Evolutionary conservation across 1,284 basidiomycete species (phyloP).

Genomic region (Microbotryum lychnidis-dioicae): DNA sequence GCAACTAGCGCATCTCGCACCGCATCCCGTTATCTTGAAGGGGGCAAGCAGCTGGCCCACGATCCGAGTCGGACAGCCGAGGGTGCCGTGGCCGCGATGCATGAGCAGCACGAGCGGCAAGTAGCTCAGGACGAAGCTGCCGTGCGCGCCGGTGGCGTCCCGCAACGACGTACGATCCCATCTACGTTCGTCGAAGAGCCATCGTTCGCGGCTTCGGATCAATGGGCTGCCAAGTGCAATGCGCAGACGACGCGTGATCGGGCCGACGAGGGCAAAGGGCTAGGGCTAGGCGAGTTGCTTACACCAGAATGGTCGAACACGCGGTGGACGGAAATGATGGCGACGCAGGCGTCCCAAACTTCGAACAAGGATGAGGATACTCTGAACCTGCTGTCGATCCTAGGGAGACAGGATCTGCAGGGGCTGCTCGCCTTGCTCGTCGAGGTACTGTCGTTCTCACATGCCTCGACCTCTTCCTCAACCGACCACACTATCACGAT

Average conservation of each 20-base stretch:
- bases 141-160: neutral
- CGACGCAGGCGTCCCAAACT: neutral
- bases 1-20: neutral
- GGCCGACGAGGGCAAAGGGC: neutral
- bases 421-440: constrained; percentile 10
- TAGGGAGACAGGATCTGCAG: constrained; percentile 2
- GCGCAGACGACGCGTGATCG: neutral
- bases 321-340: constrained; percentile 7
- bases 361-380: neutral
- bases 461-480: constrained; percentile 1
- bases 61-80: constrained; percentile 16
- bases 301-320: constrained; percentile 11
- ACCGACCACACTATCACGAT: constrained; percentile 2
- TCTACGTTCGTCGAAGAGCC: neutral
- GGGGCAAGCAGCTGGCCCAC: constrained; percentile 8
- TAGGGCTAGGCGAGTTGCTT: constrained; percentile 4
- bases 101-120: constrained; percentile 5
- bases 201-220: neutral
- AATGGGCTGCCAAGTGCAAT: neutral
- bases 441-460: constrained; percentile 1
- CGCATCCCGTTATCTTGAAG: neutral
- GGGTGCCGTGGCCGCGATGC: constrained; percentile 14
- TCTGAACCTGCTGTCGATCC: constrained; percentile 3
- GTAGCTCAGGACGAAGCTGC: neutral
- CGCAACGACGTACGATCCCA: neutral